Evolutionary conservation across 352 stramenopile species (phyloP), one percentile per base, ranked within the genome.

Genomic region (Albugo laibachii): DNA sequence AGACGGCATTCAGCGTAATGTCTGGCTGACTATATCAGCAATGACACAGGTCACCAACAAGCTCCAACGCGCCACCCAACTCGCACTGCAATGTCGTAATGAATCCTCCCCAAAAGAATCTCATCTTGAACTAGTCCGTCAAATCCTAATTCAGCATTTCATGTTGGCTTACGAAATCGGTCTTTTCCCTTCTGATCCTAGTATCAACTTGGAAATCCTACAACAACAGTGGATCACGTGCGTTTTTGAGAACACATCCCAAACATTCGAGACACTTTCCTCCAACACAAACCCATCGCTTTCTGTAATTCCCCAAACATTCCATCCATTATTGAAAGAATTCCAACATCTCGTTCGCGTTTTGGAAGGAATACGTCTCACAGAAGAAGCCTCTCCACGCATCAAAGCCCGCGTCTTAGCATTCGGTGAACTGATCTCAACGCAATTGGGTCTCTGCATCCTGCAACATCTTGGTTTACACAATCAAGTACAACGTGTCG

Each of bases 11-110:
- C 62, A 64, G 44, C 58, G 57, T 48, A 31, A 31, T 31, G 78
- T 93, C 21, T 93, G 80, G 77, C 72, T 93, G 24, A 87, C 82
- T 44, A 88, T 93, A 59, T 87, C 72, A 36, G 80, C 80, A 47
- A 58, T 93, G 53, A 79, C 74, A 31, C 78, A 93, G 48, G 67
- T 91, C 31, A 93, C 78, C 54, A 92, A 93, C 61, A 78, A 83
- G 48, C 70, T 93, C 46, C 82, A 69, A 44, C 52, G 54, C 5
- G 70, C 75, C 16, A 61, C 85, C 44, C 59, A 47, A 15, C 54
- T 69, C 35, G 72, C 74, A 27, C 65, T 64, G 50, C 3, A 3
- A 31, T 31, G 3, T 31, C 24, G 24, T 8, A 31, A 31, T 31
- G 8, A 8, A 3, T 31, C 24, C 24, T 31, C 24, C 8, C 27